These are phyloP conservation scores for Ascochyta pisi DNA, from an alignment of 2,329 filamentous ascomycete species.

Conservation along the genomic window DNA sequence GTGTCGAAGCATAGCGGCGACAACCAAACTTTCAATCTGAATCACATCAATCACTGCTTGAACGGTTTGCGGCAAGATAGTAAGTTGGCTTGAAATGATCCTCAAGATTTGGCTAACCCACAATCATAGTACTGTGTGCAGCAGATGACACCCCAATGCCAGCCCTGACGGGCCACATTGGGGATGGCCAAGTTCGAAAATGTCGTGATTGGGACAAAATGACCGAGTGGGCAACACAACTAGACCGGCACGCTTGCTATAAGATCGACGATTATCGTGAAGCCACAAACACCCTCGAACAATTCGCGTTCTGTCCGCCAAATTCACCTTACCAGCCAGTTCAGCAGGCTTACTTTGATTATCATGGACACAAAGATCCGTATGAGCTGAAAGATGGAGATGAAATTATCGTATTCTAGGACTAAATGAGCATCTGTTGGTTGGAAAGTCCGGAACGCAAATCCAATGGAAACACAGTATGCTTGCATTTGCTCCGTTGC, in stretches of 20 bases:
- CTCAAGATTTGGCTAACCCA: neutral
- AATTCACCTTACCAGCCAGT: slow-evolving; percentile 39
- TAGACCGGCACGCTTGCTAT: slow-evolving; percentile 43
- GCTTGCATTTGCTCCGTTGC: neutral
- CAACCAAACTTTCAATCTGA: slow-evolving; percentile 30
- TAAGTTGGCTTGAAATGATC: neutral
- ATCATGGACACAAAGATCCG: slow-evolving; percentile 43
- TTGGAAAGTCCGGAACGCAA: neutral
- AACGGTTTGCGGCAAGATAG: slow-evolving; percentile 44
- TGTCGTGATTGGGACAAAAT: slow-evolving; percentile 46
- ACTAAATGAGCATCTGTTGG: neutral
- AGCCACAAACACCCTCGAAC: slow-evolving; percentile 44
- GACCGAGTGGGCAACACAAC: slow-evolving; percentile 40
- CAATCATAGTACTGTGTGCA: slow-evolving; percentile 35
- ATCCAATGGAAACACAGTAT: neutral
- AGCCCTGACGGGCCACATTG: slow-evolving; percentile 31
- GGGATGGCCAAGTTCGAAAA: slow-evolving; percentile 38
- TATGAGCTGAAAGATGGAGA: slow-evolving; percentile 33
- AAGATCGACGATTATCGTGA: slow-evolving; percentile 46
- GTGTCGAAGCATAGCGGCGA: slow-evolving; percentile 36
- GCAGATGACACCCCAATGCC: slow-evolving; percentile 48
- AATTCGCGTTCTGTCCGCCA: slow-evolving; percentile 43
- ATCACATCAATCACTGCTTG: slow-evolving; percentile 44
- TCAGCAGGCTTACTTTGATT: slow-evolving; percentile 42
- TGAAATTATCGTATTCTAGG: slow-evolving; percentile 27